phyloP scores from a whole-genome alignment of 495 filamentous ascomycete species.

The Filosporella fistucella region DNA sequence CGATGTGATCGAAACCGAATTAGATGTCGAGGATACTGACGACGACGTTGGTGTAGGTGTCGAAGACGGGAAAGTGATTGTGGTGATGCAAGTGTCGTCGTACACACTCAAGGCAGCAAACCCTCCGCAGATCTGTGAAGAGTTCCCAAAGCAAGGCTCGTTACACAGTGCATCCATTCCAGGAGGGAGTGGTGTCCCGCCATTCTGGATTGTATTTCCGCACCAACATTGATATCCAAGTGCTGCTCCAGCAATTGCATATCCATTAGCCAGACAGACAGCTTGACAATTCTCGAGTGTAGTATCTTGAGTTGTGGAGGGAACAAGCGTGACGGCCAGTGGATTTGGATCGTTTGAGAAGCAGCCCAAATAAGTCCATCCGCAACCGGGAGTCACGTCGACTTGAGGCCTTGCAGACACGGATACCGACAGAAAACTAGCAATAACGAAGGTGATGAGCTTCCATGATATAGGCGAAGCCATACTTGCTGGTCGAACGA shows the following conservation, averaged over 20 bases:
- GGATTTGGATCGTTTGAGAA: not conserved
- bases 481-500: too few relatives aligned
- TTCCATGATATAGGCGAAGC: not conserved
- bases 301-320: not conserved
- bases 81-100: not conserved
- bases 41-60: not conserved
- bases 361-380: not conserved
- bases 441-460: not conserved
- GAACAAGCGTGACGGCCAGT: not conserved
- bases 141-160: not conserved
- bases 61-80: not conserved
- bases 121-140: slow-evolving; percentile 1
- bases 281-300: slow-evolving; percentile 1
- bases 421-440: too few relatives aligned
- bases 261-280: not conserved
- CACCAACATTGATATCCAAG: slow-evolving; percentile 5
- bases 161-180: slow-evolving; percentile 2
- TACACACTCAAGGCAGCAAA: not conserved
- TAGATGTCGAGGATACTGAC: too few relatives aligned
- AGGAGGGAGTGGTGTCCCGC: too few relatives aligned
- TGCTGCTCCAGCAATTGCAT: not conserved
- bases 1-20: too few relatives aligned
- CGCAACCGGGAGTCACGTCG: too few relatives aligned
- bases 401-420: too few relatives aligned
- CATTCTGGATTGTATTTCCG: not conserved